Evolutionary conservation across 2,329 filamentous ascomycete species (phyloP).

Genomic region (Paracoccidioides lutzii): DNA sequence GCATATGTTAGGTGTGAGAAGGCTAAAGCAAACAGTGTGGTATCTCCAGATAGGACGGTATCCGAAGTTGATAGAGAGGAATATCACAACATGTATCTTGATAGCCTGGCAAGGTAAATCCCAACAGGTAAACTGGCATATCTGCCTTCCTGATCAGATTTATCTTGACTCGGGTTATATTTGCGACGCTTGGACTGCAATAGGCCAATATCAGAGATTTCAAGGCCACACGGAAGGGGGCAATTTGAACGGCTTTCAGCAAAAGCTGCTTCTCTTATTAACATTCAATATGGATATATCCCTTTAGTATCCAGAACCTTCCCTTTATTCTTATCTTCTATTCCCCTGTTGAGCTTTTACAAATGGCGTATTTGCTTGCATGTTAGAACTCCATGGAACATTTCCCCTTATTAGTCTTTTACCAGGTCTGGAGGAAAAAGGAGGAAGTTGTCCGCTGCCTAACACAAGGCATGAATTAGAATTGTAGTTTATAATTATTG

Average conservation of each 20-base stretch:
- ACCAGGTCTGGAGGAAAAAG: not conserved
- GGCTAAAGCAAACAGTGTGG: constrained; percentile 11
- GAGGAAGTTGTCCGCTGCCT: not conserved
- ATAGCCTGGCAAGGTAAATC: constrained; percentile 9
- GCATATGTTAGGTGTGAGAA: constrained; percentile 8
- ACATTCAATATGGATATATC: not conserved
- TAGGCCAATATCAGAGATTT: not conserved
- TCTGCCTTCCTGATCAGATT: not conserved
- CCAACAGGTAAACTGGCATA: not conserved
- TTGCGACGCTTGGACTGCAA: not conserved
- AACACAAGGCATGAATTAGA: not conserved
- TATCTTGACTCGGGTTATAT: not conserved
- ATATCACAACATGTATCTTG: constrained; percentile 22
- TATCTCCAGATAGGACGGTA: constrained; percentile 24
- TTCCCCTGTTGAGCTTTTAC: not conserved
- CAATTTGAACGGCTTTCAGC: not conserved
- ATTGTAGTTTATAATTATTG: constrained; percentile 1
- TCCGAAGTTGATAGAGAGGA: constrained; percentile 24
- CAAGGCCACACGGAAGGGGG: too few species aligned
- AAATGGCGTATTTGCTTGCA: not conserved
- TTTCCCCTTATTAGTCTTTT: not conserved
- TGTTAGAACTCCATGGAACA: not conserved
- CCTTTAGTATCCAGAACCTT: not conserved
- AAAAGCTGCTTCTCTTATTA: not conserved
- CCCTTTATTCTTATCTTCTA: not conserved